Evolutionary conservation across 208 protist species (phyloP).

Genomic region (Acanthamoeba comandoni): DNA sequence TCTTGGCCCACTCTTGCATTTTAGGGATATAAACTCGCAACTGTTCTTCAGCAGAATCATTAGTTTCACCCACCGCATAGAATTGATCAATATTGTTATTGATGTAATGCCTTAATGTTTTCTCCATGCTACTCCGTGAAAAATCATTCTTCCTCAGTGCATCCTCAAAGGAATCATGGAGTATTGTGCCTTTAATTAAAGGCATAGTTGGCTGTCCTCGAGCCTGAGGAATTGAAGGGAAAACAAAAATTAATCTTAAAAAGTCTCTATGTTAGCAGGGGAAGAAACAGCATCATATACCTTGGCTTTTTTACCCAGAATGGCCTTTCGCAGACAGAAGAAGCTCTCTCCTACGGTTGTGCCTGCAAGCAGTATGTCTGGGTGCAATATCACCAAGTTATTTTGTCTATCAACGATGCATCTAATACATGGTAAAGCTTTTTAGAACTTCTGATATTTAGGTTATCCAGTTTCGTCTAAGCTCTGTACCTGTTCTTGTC

Average conservation of each 20-base stretch:
- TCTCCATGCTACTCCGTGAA: conserved; percentile 4
- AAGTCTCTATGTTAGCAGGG: background rate
- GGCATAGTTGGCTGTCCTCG: background rate
- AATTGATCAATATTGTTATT: conserved; percentile 12
- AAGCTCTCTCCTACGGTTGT: conserved; percentile 68
- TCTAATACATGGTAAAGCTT: background rate
- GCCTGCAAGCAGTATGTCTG: conserved; percentile 60
- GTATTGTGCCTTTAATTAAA: conserved; percentile 55
- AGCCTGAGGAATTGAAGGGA: background rate
- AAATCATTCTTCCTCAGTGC: conserved; percentile 35
- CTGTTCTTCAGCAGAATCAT: background rate
- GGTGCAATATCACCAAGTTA: conserved; percentile 63
- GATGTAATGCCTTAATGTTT: conserved; percentile 18
- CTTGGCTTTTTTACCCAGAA: conserved; percentile 56
- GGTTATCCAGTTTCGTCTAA: background rate
- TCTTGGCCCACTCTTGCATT: conserved; percentile 67
- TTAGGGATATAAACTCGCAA: conserved; percentile 32
- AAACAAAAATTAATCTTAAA: background rate
- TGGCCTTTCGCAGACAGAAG: conserved; percentile 49
- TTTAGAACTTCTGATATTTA: background rate
- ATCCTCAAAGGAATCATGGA: conserved; percentile 65
- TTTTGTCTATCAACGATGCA: conserved; percentile 43
- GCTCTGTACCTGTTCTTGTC: background rate
- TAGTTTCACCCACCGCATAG: conserved; percentile 57
- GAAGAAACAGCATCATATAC: background rate